A percentile compares a stretch with the other conserved stretches of the same genome.
phyloP scores from a whole-genome alignment of 345 rosid species.

The Crucihimalaya himalaica region DNA sequence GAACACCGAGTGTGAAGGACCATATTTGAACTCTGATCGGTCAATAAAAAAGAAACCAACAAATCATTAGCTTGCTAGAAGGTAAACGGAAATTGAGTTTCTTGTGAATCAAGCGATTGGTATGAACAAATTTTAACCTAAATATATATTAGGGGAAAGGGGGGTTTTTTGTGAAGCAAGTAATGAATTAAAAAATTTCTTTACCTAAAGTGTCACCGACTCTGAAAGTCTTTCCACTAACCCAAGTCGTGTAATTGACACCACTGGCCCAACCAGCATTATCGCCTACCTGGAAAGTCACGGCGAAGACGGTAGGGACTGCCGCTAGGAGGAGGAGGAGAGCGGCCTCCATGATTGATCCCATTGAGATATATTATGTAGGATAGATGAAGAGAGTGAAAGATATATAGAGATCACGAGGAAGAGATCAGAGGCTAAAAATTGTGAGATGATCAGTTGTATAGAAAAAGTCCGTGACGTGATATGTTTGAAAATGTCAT shows the following conservation, averaged over 20 bases:
- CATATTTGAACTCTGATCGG: constrained; percentile 37
- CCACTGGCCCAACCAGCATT: constrained; percentile 30
- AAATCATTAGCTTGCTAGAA: not conserved
- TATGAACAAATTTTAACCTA: not conserved
- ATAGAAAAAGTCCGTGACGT: constrained; percentile 2
- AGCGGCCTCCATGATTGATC: constrained; percentile 4
- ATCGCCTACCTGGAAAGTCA: constrained; percentile 39
- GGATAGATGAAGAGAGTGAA: not conserved
- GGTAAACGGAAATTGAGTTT: not conserved
- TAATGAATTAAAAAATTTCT: not conserved
- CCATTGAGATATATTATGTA: constrained; percentile 3
- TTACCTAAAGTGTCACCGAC: constrained; percentile 46
- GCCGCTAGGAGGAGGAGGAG: constrained; percentile 35
- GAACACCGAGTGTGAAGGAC: constrained; percentile 30
- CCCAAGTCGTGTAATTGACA: constrained; percentile 38
- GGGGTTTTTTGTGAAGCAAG: not conserved
- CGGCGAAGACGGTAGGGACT: constrained; percentile 37
- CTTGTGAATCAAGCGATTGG: not conserved
- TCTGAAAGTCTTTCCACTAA: constrained; percentile 37
- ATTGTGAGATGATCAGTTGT: constrained; percentile 19
- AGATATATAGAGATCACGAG: not conserved
- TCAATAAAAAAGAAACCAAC: not conserved
- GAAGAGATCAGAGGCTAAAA: not conserved
- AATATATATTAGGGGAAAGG: not conserved
- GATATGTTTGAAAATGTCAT: constrained; percentile 12